These are phyloP conservation scores for Hypholoma sublateritium DNA, from an alignment of 768 basidiomycete genomes.

Conservation along the genomic window DNA sequence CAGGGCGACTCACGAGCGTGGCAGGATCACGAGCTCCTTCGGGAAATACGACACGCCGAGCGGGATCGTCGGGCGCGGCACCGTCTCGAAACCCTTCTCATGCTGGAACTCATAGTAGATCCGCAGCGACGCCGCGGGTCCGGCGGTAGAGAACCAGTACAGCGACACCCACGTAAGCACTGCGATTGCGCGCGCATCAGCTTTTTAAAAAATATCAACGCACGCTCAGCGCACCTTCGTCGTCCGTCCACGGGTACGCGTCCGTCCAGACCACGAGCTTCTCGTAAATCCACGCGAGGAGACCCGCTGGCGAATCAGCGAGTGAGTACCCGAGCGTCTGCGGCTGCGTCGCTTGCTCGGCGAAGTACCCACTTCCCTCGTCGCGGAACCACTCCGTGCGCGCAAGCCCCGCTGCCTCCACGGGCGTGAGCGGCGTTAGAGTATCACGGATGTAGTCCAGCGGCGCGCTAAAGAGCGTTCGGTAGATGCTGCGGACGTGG, in stretches of 20 bases:
- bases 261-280: conserved; percentile 51
- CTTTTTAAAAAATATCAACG: conserved; percentile 28
- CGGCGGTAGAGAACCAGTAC: conserved; percentile 57
- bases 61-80: conserved; percentile 32
- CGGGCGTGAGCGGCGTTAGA: conserved; percentile 24
- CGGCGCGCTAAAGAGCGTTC: conserved; percentile 20
- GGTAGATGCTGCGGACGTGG: conserved; percentile 9
- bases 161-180: conserved; percentile 63
- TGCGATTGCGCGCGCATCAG: conserved; percentile 23
- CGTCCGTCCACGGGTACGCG: conserved; percentile 55
- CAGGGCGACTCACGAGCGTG: conserved; percentile 30
- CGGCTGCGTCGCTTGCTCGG: conserved; percentile 43
- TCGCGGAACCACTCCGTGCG: conserved; percentile 26
- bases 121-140: conserved; percentile 55
- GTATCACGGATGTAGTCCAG: conserved; percentile 23
- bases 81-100: conserved; percentile 8
- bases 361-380: conserved; percentile 36
- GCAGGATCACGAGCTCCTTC: conserved; percentile 37
- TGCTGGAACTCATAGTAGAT: conserved; percentile 55
- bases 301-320: conserved; percentile 56
- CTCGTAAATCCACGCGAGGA: conserved; percentile 56
- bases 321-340: conserved; percentile 58
- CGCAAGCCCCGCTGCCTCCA: conserved; percentile 34
- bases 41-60: conserved; percentile 54
- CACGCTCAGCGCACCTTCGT: conserved; percentile 38